Base-by-base conservation (phyloP, 371 early-diverging fungal genomes). In the Globomyces sp. region DNA sequence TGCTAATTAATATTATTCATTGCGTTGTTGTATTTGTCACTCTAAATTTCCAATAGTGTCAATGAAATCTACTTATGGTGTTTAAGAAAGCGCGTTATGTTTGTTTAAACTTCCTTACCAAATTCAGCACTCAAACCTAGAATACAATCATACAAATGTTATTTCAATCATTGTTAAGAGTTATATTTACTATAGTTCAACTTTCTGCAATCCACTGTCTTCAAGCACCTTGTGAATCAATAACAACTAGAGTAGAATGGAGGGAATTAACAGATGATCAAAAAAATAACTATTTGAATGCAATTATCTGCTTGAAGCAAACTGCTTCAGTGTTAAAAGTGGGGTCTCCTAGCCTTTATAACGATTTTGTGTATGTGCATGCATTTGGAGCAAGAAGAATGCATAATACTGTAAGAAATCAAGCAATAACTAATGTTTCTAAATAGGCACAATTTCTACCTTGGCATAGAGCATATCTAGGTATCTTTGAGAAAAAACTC, bases 321-420 rank as follows among this genome's bases (percentile, higher is more conserved):
- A 55, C 36, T 2, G 40, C 55, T 39, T 55, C 55, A 1, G 40
- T 13, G 24, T n/a, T 49, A 55, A 55, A 55, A 39, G 55, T 55
- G 40, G 5, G 40, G 10, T 24, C 24, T 11, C 4, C 10, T 5
- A 55, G 55, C 55, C 40, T 40, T 4, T 39, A 39, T 6, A 40
- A 55, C 36, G 55, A 55, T 55, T 55, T 55, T 36, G 40, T 40
- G 5, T 55, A 55, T 55, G 39, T 55, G 8, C 55, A 55, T 40
- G 40, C 36, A 9, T 6, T 1, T 0, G 55, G 40, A 39, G 5
- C 55, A 39, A 40, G 40, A 36, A 55, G 40, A 9, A 55, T 55
- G 9, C 55, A 55, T 40, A 55, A 55, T 55, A 55, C 55, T 1
- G 55, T 55, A 55, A 6, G 4, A 1, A 51, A 51, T 34, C 51